Conservation (phyloP, 192 early-diverging fungal genomes). For the Coemansia sp. region DNA sequence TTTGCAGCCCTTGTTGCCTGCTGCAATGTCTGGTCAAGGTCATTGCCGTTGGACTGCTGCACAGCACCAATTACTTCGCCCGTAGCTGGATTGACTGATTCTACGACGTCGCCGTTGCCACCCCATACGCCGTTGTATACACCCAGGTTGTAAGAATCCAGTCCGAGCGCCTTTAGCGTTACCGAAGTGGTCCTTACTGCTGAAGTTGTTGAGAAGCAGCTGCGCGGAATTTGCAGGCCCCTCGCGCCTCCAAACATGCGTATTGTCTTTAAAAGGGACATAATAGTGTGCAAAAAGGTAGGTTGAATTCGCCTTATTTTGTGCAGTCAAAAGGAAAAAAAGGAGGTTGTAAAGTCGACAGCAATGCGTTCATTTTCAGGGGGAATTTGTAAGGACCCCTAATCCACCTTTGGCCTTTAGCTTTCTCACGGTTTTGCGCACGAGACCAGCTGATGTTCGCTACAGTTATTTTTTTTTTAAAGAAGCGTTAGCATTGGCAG, state of each 20-base stretch:
- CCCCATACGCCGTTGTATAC: constrained; percentile 77
- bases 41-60: constrained; percentile 59
- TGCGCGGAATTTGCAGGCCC: neutral
- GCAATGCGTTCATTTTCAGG: too few species aligned
- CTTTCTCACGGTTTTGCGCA: constrained; percentile 13
- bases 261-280: constrained; percentile 7
- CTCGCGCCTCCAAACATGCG: constrained; percentile 4
- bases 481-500: too few species aligned
- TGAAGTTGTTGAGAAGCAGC: constrained; percentile 25
- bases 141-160: constrained; percentile 69
- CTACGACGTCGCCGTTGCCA: constrained; percentile 61
- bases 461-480: too few species aligned
- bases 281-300: neutral
- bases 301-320: neutral
- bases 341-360: too few species aligned
- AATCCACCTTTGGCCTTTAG: too few species aligned
- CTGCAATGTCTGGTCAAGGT: constrained; percentile 64
- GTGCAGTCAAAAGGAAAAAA: too few species aligned
- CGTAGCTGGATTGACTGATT: constrained; percentile 74
- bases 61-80: constrained; percentile 82
- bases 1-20: constrained; percentile 63
- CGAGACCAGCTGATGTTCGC: neutral
- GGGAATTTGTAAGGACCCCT: too few species aligned
- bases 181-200: constrained; percentile 24
- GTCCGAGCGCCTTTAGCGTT: constrained; percentile 57